Conservation (phyloP, 2,329 filamentous ascomycete species). For the Cryphonectria parasitica region DNA sequence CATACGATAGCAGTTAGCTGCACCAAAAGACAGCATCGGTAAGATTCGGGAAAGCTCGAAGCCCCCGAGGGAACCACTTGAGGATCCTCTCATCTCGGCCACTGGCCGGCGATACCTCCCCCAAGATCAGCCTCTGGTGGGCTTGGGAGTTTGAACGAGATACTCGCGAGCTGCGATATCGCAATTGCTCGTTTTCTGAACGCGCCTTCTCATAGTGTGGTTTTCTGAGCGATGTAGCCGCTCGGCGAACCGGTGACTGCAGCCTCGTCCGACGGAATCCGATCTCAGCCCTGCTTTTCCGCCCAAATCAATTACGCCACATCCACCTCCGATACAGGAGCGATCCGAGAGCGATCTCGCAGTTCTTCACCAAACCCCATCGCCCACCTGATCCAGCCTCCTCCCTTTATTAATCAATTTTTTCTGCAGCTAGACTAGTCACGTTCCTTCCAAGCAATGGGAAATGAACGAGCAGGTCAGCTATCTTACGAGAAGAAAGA, state of each 20-base stretch:
- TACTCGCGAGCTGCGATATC: conserved; percentile 23
- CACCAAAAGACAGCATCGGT: conserved; percentile 4
- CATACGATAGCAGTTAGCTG: not conserved
- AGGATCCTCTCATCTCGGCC: conserved; percentile 13
- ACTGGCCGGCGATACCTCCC: conserved; percentile 1
- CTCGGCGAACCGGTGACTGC: conserved; percentile 15
- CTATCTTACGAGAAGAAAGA: not conserved
- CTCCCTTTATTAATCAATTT: not conserved
- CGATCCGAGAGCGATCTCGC: conserved; percentile 9
- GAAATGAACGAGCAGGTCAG: not conserved
- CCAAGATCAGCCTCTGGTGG: not conserved
- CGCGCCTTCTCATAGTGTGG: not conserved
- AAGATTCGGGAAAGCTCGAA: not conserved
- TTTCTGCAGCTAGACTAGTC: not conserved
- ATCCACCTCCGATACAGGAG: conserved; percentile 26
- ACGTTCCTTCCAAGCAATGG: not conserved
- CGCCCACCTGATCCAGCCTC: not conserved
- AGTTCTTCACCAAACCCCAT: conserved; percentile 2
- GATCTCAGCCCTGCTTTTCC: conserved; percentile 4
- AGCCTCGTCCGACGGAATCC: conserved; percentile 25
- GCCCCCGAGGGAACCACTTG: not conserved
- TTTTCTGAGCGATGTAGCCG: not conserved
- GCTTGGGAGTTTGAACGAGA: not conserved
- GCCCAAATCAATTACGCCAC: conserved; percentile 7
- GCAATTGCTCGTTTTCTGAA: conserved; percentile 5